Evolutionary conservation across 106 monocot species (phyloP).

Genomic region (Xerophyta viscosa): DNA sequence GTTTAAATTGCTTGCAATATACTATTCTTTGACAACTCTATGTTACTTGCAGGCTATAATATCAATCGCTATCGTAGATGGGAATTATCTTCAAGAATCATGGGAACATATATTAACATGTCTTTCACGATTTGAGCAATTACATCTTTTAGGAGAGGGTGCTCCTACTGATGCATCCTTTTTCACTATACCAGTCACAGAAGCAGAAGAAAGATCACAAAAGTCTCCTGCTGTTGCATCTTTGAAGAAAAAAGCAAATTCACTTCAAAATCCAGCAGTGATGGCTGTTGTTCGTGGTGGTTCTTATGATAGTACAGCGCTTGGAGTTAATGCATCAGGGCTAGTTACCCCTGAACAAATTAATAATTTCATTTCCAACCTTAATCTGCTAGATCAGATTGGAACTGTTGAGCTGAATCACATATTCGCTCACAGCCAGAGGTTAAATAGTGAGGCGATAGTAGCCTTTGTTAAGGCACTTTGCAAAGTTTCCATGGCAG

Average conservation of each 20-base stretch:
- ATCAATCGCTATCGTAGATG: slow-evolving; percentile 98
- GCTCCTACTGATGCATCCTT: slow-evolving; percentile 91
- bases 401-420: slow-evolving; percentile 92
- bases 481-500: slow-evolving; percentile 92
- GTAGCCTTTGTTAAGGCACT: slow-evolving; percentile 97
- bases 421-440: slow-evolving; percentile 91
- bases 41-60: slow-evolving; percentile 65
- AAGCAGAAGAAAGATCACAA: slow-evolving; percentile 58
- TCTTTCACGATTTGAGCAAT: slow-evolving; percentile 92
- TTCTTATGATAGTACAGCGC: slow-evolving; percentile 81
- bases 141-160: slow-evolving; percentile 91
- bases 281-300: slow-evolving; percentile 91
- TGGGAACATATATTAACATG: slow-evolving; percentile 98
- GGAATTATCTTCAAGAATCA: slow-evolving; percentile 83
- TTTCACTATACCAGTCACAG: slow-evolving; percentile 36
- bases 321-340: slow-evolving; percentile 43
- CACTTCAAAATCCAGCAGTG: slow-evolving; percentile 91
- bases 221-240: slow-evolving; percentile 35
- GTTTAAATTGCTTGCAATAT: too few species aligned
- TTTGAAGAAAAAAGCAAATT: slow-evolving; percentile 64
- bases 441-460: slow-evolving; percentile 94
- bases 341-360: slow-evolving; percentile 86
- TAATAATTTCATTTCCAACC: slow-evolving; percentile 84
- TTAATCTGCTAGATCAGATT: slow-evolving; percentile 89
- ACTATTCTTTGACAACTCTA: too few species aligned